These are phyloP conservation scores for Mycena polygramma DNA, from an alignment of 768 basidiomycete species.

Conservation along the genomic window DNA sequence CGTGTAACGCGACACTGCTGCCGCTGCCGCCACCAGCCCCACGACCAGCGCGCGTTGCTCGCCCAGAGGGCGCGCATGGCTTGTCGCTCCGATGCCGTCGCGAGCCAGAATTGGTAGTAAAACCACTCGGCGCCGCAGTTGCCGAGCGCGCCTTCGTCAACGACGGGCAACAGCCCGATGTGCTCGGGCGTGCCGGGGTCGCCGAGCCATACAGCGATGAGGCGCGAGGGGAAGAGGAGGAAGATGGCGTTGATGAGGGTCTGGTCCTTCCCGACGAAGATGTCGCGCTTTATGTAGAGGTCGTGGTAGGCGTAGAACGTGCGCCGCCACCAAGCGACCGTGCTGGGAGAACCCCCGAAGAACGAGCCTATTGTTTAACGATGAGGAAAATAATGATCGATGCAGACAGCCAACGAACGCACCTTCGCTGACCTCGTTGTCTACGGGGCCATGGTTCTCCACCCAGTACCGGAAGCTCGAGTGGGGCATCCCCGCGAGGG, in stretches of 20 bases:
- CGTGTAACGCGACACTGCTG: conserved; percentile 45
- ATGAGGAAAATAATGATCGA: neutral
- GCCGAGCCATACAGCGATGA: conserved; percentile 58
- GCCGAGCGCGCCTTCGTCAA: conserved; percentile 49
- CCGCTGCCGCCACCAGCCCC: conserved; percentile 48
- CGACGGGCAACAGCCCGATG: conserved; percentile 34
- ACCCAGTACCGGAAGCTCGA: conserved; percentile 52
- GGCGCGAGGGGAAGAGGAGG: conserved; percentile 58
- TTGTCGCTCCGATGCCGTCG: conserved; percentile 40
- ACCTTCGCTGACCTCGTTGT: conserved; percentile 68
- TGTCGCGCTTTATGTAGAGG: conserved; percentile 58
- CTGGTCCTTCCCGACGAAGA: conserved; percentile 72
- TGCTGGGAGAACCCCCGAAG: conserved; percentile 63
- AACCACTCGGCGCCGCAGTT: conserved; percentile 59
- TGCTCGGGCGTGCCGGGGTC: conserved; percentile 43
- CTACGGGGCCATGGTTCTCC: conserved; percentile 63
- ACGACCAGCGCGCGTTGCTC: conserved; percentile 35
- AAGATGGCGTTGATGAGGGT: conserved; percentile 64
- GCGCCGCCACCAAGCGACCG: conserved; percentile 60
- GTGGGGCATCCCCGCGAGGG: conserved; percentile 54
- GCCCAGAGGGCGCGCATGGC: conserved; percentile 39
- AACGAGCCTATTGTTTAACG: conserved; percentile 59
- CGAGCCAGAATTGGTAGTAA: conserved; percentile 67
- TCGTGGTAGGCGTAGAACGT: conserved; percentile 66
- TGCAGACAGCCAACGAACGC: conserved; percentile 21